phyloP scores from a whole-genome alignment of 31 red algal species.

The Bonnemaisonia californica region DNA sequence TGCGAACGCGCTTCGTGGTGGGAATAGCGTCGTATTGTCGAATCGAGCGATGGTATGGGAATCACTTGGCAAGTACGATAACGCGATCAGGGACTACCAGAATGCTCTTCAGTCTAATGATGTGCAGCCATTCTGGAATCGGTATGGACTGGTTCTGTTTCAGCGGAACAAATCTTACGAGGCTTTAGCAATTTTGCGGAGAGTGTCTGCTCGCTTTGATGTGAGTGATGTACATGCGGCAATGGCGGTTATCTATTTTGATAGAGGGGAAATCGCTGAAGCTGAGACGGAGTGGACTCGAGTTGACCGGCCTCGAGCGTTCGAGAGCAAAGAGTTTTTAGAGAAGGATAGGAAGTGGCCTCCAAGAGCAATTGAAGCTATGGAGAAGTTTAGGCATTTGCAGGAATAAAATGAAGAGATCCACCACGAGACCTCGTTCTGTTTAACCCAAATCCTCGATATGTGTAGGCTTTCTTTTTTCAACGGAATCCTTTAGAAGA shows the following conservation, averaged over 20 bases:
- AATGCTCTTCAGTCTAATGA: constrained; percentile 73
- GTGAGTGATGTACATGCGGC: constrained; percentile 71
- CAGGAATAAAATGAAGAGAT: too few relatives aligned
- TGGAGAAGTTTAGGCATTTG: constrained; percentile 66
- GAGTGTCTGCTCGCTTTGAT: constrained; percentile 65
- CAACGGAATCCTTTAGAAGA: too few relatives aligned
- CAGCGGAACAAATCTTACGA: constrained; percentile 67
- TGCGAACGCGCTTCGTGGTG: constrained; percentile 35
- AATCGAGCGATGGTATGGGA: constrained; percentile 80
- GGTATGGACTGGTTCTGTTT: constrained; percentile 85
- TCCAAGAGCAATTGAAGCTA: constrained; percentile 67
- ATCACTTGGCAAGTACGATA: constrained; percentile 69
- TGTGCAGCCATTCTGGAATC: constrained; percentile 92
- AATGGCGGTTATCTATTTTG: constrained; percentile 77
- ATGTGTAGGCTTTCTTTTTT: too few relatives aligned
- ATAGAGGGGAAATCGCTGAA: constrained; percentile 52
- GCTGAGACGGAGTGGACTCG: constrained; percentile 86
- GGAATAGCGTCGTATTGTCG: constrained; percentile 53
- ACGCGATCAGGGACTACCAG: constrained; percentile 84
- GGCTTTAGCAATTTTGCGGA: constrained; percentile 70
- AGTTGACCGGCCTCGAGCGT: constrained; percentile 73
- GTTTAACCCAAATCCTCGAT: too few relatives aligned
- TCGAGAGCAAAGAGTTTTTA: constrained; percentile 56
- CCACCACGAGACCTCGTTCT: too few relatives aligned
- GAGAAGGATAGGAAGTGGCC: constrained; percentile 77